Conservation (phyloP, 2,329 filamentous ascomycete species). For the Apiospora malaysiana region DNA sequence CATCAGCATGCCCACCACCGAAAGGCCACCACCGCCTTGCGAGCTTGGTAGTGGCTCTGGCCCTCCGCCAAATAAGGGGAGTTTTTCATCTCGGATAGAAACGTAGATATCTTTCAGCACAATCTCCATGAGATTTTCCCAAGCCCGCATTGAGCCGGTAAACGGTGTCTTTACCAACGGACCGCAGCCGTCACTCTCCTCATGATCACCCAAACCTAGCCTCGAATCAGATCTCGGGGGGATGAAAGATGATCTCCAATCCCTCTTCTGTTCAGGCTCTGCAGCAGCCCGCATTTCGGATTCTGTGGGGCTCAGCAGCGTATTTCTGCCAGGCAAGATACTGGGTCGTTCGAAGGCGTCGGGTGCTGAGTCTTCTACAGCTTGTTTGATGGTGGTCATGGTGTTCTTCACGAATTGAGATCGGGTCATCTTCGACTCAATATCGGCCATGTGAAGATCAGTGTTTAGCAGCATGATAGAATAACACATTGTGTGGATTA, state of each 20-base stretch:
- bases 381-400: conserved; percentile 83
- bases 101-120: conserved; percentile 91
- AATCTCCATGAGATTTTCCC: conserved; percentile 89
- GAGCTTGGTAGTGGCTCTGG: conserved; percentile 52
- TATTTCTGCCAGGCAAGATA: conserved; percentile 54
- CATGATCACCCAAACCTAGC: conserved; percentile 46
- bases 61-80: conserved; percentile 78
- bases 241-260: conserved; percentile 53
- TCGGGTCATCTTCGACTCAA: conserved; percentile 95
- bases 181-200: conserved; percentile 61
- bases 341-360: conserved; percentile 67
- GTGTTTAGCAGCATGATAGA: conserved; percentile 95
- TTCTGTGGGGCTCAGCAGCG: conserved; percentile 35
- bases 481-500: conserved; percentile 97
- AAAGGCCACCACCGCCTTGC: conserved; percentile 63
- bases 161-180: conserved; percentile 81
- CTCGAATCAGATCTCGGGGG: conserved; percentile 52
- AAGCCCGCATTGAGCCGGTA: conserved; percentile 75
- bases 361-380: conserved; percentile 74
- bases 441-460: conserved; percentile 92
- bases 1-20: conserved; percentile 79
- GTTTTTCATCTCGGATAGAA: conserved; percentile 84
- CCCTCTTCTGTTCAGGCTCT: conserved; percentile 37
- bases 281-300: conserved; percentile 29
- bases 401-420: conserved; percentile 97